Percentiles rank a stretch among this genome's conserved stretches.
phyloP scores from a whole-genome alignment of 805 yeast species.

The Tetrapisispora pingtungensis region DNA sequence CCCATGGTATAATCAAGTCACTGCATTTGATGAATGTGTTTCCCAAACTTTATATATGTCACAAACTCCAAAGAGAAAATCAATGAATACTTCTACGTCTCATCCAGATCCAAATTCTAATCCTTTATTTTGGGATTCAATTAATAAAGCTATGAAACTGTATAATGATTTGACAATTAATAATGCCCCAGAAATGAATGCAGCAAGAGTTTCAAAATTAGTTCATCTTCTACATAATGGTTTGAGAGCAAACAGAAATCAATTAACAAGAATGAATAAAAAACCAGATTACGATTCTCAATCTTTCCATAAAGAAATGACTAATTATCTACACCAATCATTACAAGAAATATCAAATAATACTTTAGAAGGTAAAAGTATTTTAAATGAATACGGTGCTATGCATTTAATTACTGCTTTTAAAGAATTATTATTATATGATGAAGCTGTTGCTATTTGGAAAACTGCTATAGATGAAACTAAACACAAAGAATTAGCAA shows the following conservation, averaged over 20 bases:
- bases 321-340: constrained; percentile 39
- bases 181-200: constrained; percentile 39
- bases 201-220: constrained; percentile 38
- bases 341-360: constrained; percentile 44
- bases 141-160: constrained; percentile 40
- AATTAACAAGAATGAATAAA: constrained; percentile 44
- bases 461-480: constrained; percentile 34
- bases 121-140: constrained; percentile 43
- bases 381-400: constrained; percentile 43
- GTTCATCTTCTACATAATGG: constrained; percentile 47
- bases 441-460: constrained; percentile 65
- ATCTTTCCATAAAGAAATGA: constrained; percentile 46
- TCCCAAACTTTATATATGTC: constrained; percentile 29
- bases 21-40: constrained; percentile 44
- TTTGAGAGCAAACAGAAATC: constrained; percentile 44
- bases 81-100: constrained; percentile 21
- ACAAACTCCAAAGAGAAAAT: constrained; percentile 27
- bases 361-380: constrained; percentile 35
- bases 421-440: constrained; percentile 48
- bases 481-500: constrained; percentile 16
- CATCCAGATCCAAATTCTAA: constrained; percentile 35
- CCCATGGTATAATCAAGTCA: constrained; percentile 37
- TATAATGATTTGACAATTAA: constrained; percentile 34
- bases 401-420: constrained; percentile 48
- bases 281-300: constrained; percentile 53